Base-by-base conservation (phyloP, 2,329 filamentous ascomycete genomes). In the Hypoxylon sp. region DNA sequence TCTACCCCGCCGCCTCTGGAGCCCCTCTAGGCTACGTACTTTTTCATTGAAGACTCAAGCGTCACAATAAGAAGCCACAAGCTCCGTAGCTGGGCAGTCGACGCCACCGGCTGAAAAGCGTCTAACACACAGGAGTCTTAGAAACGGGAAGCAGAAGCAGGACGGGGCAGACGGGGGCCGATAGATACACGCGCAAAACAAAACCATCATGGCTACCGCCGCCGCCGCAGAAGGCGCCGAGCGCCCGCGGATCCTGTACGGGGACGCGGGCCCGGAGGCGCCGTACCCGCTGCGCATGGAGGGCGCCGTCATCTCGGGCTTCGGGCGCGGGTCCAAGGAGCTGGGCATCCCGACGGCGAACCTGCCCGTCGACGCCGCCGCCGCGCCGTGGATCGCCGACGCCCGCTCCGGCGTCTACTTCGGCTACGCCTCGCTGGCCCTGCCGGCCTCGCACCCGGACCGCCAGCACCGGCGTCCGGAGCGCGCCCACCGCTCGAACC, bases 301-400 rank as follows among this genome's bases (percentile, higher is more conserved):
- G 60, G 95, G 95, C 20, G 86, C 88, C 52, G 92, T 99, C 20
- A 92, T 97, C 69, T 89, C 91, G 69, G 95, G 95, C 27, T 98
- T 98, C 74, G 94, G 95, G 37, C 86, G 95, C 58, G 95, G 95
- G 13, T 96, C 91, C 70, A 96, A 92, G 79, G 93, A 97, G 88
- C 90, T 98, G 72, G 94, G 94, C 67, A 97, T 98, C 73, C 95
- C 95, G 2, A 98, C 95, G 1, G 95, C 95, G 72, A 99, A 98
- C 80, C 86, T 98, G 40, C 87, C 87, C 68, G 88, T 94, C 47
- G 88, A 89, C 74, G 81, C 82, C 50, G 69, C 85, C 68, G 74
- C 81, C 5, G 77, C 81, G 26, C 78, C 83, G 8, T 88, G 86
- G 86, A 87, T 88, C 72, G 73, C 77, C 27, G 78, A 83, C 65